Conservation (phyloP, 352 stramenopile genomes). For the Globisporangium emineosum region DNA sequence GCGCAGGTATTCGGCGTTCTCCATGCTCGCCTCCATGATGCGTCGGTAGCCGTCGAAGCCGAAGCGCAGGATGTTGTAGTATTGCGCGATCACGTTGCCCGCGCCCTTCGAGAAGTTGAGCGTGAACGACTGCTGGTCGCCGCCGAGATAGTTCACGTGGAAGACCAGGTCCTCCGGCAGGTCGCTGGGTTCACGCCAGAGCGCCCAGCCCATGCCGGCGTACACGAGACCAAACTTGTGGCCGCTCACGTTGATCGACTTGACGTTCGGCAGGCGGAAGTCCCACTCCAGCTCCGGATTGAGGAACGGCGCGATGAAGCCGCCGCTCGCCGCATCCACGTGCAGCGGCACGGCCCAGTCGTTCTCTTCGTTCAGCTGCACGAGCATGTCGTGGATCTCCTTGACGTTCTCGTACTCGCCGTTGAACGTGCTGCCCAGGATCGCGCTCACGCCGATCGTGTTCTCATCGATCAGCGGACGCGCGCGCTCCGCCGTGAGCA, state of each 20-base stretch:
- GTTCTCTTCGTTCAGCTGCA: slow-evolving; percentile 80
- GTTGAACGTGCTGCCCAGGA: slow-evolving; percentile 92
- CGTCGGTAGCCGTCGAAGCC: slow-evolving; percentile 85
- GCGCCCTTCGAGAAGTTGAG: slow-evolving; percentile 93
- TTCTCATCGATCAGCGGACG: slow-evolving; percentile 87
- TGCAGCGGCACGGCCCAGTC: slow-evolving; percentile 86
- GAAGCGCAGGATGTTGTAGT: slow-evolving; percentile 93
- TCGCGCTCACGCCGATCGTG: slow-evolving; percentile 91
- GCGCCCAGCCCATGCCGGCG: slow-evolving; percentile 90
- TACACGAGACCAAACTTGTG: slow-evolving; percentile 94
- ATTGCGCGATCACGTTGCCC: slow-evolving; percentile 87
- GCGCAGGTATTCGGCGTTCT: slow-evolving; percentile 80
- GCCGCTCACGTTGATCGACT: slow-evolving; percentile 92
- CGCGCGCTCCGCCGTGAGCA: slow-evolving; percentile 81
- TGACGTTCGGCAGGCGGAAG: slow-evolving; percentile 89
- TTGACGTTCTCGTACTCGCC: slow-evolving; percentile 92
- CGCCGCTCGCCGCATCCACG: slow-evolving; percentile 89
- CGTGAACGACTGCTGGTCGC: slow-evolving; percentile 90
- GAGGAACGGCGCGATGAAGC: slow-evolving; percentile 92
- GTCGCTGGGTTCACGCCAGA: slow-evolving; percentile 83
- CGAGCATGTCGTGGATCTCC: slow-evolving; percentile 87
- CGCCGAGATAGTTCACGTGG: slow-evolving; percentile 91
- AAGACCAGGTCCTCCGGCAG: slow-evolving; percentile 88
- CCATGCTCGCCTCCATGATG: slow-evolving; percentile 90
- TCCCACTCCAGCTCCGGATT: slow-evolving; percentile 88